Base-by-base conservation (phyloP, 2,329 filamentous ascomycete species). In the Fusarium zealandicum region DNA sequence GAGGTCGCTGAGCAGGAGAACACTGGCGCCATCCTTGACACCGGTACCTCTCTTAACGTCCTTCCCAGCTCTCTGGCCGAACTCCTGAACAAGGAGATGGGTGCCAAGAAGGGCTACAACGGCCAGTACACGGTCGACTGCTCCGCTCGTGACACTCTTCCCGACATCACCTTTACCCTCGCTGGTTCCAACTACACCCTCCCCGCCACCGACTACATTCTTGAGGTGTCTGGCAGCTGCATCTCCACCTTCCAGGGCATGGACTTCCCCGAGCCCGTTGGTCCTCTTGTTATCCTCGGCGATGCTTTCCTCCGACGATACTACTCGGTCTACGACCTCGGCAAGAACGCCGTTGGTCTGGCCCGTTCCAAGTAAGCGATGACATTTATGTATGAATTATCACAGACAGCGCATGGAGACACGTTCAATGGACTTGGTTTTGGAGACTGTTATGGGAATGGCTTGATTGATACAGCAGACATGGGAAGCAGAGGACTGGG, bases 211-310 rank as follows among this genome's bases (percentile, higher is more conserved):
- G 95, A 99, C 80, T 99, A 99, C 81, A 93, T 97, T 67, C 87
- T 99, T 33, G 93, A 99, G 78, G 86, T 97, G 36, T 90, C 93
- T 72, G 95, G 93, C 68, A 93, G 89, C 74, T 99, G 95, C 78
- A 96, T 99, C 77, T 97, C 92, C 59, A 90, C 92, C 67, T 96
- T 99, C 80, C 96, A 96, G 87, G 93, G 92, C 69, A 96, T 98
- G 88, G 95, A 93, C 75, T 87, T 92, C 79, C 89, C 92, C 51
- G 90, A 88, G 71, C 92, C 92, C 32, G 88, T 90, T 54, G 93
- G 95, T 39, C 95, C 95, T 66, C 86, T 99, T 63, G 93, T 92
- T 59, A 99, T 99, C 63, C 87, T 99, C 20, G 95, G 95, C 70
- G 92, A 96, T 75, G 90, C 87, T 41, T 90, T 90, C 83, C 81